Base-by-base conservation (phyloP, 352 stramenopile genomes). In the Thalassiosira livingstoniorum region DNA sequence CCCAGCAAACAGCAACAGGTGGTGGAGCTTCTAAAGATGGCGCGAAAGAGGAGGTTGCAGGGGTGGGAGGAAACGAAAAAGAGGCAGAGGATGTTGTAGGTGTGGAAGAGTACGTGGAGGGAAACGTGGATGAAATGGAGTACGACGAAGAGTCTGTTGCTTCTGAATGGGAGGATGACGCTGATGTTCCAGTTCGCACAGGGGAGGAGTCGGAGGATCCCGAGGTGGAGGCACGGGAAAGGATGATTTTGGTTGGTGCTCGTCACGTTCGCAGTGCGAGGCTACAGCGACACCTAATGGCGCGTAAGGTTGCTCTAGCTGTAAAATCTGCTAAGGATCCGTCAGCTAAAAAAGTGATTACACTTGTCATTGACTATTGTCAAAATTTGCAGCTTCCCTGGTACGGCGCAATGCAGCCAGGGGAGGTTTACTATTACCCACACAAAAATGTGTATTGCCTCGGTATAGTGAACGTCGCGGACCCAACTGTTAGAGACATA, bases 361-460 rank as follows among this genome's bases (percentile, higher is more conserved):
- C 25, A 43, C 61, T 78, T 10, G 64, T 78, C 23, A 37, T 66
- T 45, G 73, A 86, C 43, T 84, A 69, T 39, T 68, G 74, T 15
- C 82, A 89, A 31, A 87, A 85, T 43, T 75, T 89, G 39, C 39
- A 78, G 23, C 25, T 78, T 0, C 78, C 82, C 2, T 21, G 43
- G 45, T 87, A 70, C 35, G 65, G 53, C 13, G 29, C 54, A 21
- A 42, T 80, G 42, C 78, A 89, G 25, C 68, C 78, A 35, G 82
- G 72, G 0, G 4, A 29, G 3, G 62, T 64, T 25, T 88, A 86
- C 47, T 88, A 86, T 43, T 86, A 55, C 31, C 64, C 72, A 35
- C 77, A 71, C 1, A 5, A 81, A 1, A 77, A 18, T 34, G 61
- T 85, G 0, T 60, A 80, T 45, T 74, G 76, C 37, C 69, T 83